These are phyloP conservation scores for Dactylellina haptotyla DNA, from an alignment of 2,329 filamentous ascomycete genomes.

Conservation along the genomic window DNA sequence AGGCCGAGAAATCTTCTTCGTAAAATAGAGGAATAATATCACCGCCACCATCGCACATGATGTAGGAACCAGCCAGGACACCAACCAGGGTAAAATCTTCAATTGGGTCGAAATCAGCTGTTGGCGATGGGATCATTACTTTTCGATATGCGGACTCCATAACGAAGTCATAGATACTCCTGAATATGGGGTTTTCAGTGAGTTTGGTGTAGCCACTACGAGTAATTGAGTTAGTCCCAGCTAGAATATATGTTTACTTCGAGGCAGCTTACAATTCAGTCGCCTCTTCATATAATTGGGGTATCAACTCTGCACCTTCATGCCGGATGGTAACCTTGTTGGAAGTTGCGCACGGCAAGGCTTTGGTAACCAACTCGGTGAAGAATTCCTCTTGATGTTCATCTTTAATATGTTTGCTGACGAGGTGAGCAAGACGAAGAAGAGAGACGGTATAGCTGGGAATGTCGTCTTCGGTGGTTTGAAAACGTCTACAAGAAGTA, in stretches of 20 bases:
- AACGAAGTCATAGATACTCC: slow-evolving; percentile 54
- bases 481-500: slow-evolving; percentile 46
- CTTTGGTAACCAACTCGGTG: slow-evolving; percentile 58
- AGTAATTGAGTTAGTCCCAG: not conserved
- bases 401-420: slow-evolving; percentile 53
- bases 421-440: slow-evolving; percentile 56
- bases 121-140: slow-evolving; percentile 54
- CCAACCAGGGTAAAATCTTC: slow-evolving; percentile 55
- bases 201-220: slow-evolving; percentile 44
- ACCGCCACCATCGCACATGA: slow-evolving; percentile 54
- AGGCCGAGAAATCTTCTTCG: slow-evolving; percentile 25
- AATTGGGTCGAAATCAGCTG: slow-evolving; percentile 54
- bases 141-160: slow-evolving; percentile 56
- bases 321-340: slow-evolving; percentile 67
- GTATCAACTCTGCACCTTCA: slow-evolving; percentile 66
- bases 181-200: slow-evolving; percentile 55
- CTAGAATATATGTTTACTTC: not conserved
- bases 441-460: slow-evolving; percentile 45
- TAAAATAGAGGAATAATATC: slow-evolving; percentile 54
- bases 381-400: slow-evolving; percentile 59
- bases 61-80: slow-evolving; percentile 56
- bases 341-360: slow-evolving; percentile 60
- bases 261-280: slow-evolving; percentile 53
- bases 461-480: slow-evolving; percentile 41
- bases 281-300: slow-evolving; percentile 59